Percentiles rank a stretch among this genome's conserved stretches.
Conservation (phyloP, 257 asterid genomes). For the Handroanthus guayacan region DNA sequence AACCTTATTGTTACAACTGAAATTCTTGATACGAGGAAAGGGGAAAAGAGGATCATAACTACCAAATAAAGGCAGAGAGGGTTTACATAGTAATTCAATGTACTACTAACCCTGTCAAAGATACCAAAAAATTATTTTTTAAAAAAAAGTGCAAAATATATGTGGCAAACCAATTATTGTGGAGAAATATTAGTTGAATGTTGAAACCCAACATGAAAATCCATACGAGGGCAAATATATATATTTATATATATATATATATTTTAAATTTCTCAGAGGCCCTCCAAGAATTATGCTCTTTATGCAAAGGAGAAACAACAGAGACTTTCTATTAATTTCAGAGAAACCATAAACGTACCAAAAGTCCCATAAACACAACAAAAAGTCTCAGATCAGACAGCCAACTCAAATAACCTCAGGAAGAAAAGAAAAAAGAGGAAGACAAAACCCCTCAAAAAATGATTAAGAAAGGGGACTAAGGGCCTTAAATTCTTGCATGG, state of each 20-base stretch:
- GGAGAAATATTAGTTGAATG: background rate
- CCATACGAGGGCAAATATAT: background rate
- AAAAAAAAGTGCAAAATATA: background rate
- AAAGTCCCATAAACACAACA: slow-evolving; percentile 21
- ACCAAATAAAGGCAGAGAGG: slow-evolving; percentile 20
- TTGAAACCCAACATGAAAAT: background rate
- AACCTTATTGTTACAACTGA: slow-evolving; percentile 27
- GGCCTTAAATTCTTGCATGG: background rate
- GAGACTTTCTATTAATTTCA: slow-evolving; percentile 6
- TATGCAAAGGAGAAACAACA: background rate
- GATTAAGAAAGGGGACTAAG: background rate
- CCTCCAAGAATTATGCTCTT: background rate
- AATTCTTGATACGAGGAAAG: slow-evolving; percentile 29
- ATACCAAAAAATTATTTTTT: too few species aligned
- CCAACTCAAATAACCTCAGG: slow-evolving; percentile 31
- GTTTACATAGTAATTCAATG: background rate
- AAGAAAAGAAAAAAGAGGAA: slow-evolving; percentile 11
- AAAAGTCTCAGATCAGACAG: slow-evolving; percentile 30
- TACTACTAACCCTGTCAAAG: slow-evolving; percentile 25
- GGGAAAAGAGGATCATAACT: slow-evolving; percentile 40
- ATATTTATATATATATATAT: too few species aligned
- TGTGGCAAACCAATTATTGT: background rate
- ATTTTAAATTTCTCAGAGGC: background rate
- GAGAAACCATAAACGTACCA: slow-evolving; percentile 31
- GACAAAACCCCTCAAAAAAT: background rate